These are phyloP conservation scores for Lomentospora prolificans DNA, from an alignment of 2,329 filamentous ascomycete species.

Conservation along the genomic window DNA sequence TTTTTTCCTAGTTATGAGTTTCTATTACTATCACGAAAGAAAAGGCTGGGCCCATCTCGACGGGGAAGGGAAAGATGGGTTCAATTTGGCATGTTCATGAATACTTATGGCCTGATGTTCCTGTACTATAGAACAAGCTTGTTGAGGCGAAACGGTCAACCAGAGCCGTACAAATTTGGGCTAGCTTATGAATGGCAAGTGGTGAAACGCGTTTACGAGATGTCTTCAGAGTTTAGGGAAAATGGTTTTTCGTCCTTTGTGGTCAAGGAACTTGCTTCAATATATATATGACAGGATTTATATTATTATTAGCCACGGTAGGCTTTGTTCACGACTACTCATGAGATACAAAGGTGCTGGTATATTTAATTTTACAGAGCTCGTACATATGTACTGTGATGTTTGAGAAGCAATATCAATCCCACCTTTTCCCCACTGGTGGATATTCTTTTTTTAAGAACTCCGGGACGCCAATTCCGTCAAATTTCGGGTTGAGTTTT, in stretches of 20 bases:
- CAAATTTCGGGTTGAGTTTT: background rate
- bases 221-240: background rate
- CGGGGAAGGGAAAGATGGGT: background rate
- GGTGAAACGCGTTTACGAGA: background rate
- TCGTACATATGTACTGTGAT: background rate
- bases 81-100: background rate
- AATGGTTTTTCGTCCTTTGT: background rate
- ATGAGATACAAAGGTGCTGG: background rate
- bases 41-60: background rate
- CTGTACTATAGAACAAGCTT: conserved; percentile 12
- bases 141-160: background rate
- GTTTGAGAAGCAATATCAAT: background rate
- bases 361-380: background rate
- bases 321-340: background rate
- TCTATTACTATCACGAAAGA: conserved; percentile 9
- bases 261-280: too few relatives aligned
- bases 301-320: too few relatives aligned
- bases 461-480: background rate
- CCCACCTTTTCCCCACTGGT: background rate
- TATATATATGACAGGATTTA: too few relatives aligned
- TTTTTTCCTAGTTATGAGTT: background rate
- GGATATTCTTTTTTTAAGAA: background rate
- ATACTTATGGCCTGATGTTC: conserved; percentile 4
- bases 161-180: background rate
- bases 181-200: background rate